Evolutionary conservation across 1,139 yeast species (phyloP).

Genomic region (Magnusiomyces suaveolens): DNA sequence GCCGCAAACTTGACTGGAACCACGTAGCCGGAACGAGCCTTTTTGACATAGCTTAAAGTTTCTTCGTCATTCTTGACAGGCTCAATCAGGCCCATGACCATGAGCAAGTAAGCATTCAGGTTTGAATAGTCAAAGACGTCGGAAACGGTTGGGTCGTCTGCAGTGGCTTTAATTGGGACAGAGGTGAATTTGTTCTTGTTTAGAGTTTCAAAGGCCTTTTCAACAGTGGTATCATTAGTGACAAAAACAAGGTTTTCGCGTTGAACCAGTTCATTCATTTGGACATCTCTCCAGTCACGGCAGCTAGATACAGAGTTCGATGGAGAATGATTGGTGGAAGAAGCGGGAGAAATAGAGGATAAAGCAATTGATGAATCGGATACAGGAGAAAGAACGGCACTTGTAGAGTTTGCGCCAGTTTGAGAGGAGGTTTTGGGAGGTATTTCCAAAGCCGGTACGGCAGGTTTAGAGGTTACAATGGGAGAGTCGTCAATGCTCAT

Average conservation of each 20-base stretch:
- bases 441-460: neutral
- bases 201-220: constrained; percentile 75
- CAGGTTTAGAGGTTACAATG: neutral
- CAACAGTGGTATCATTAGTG: constrained; percentile 58
- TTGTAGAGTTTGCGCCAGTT: constrained; percentile 45
- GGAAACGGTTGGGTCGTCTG: constrained; percentile 47
- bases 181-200: constrained; percentile 66
- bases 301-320: constrained; percentile 18
- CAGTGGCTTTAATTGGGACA: constrained; percentile 49
- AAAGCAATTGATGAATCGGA: no score
- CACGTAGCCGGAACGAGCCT: constrained; percentile 30
- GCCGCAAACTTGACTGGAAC: constrained; percentile 77
- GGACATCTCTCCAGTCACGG: constrained; percentile 66
- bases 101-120: constrained; percentile 68
- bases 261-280: constrained; percentile 65
- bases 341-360: constrained; percentile 18
- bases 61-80: constrained; percentile 27
- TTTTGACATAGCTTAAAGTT: constrained; percentile 24
- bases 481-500: constrained; percentile 12
- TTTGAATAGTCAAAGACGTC: constrained; percentile 84
- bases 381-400: constrained; percentile 84
- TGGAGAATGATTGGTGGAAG: constrained; percentile 8
- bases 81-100: constrained; percentile 55
- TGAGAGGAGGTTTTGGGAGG: neutral
- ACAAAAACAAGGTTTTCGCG: constrained; percentile 66